phyloP scores from a whole-genome alignment of 208 protist genomes.

The Trypanosoma brucei region DNA sequence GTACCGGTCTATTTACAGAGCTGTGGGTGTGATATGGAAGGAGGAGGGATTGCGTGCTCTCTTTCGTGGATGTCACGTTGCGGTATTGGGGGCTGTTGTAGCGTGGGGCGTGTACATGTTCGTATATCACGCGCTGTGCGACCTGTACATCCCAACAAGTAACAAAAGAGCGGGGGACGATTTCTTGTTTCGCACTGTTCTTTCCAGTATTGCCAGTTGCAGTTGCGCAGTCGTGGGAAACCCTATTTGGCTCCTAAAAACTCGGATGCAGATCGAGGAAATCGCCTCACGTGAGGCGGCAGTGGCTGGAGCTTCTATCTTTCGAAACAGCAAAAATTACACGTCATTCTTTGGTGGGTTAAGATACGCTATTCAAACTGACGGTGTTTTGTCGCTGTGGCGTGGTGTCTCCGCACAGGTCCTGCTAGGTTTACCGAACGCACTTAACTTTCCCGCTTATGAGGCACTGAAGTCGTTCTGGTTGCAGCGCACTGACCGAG shows the following conservation, averaged over 20 bases:
- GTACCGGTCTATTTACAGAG: conserved; percentile 33
- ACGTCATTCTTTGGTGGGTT: conserved; percentile 55
- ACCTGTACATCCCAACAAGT: conserved; percentile 2
- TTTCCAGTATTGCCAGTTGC: conserved; percentile 68
- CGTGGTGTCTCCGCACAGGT: conserved; percentile 72
- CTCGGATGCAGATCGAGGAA: conserved; percentile 66
- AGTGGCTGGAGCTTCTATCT: not conserved
- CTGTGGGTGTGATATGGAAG: conserved; percentile 36
- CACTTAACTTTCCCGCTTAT: conserved; percentile 80
- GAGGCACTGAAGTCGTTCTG: conserved; percentile 57
- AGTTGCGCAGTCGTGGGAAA: conserved; percentile 67
- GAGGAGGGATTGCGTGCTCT: conserved; percentile 60
- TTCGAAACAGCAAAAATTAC: conserved; percentile 24
- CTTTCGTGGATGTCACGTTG: conserved; percentile 67
- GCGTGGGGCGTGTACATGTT: conserved; percentile 89
- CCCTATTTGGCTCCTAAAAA: conserved; percentile 88
- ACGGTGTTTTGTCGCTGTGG: conserved; percentile 71
- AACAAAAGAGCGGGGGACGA: conserved; percentile 8
- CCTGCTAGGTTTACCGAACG: conserved; percentile 73
- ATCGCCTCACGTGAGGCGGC: conserved; percentile 3
- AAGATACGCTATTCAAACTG: conserved; percentile 41
- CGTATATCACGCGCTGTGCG: conserved; percentile 59
- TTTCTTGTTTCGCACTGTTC: conserved; percentile 45
- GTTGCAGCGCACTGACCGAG: conserved; percentile 6
- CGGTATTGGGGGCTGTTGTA: conserved; percentile 47